Evolutionary conservation across 352 stramenopile genomes (phyloP).

Genomic region (Phytophthora pluvialis): DNA sequence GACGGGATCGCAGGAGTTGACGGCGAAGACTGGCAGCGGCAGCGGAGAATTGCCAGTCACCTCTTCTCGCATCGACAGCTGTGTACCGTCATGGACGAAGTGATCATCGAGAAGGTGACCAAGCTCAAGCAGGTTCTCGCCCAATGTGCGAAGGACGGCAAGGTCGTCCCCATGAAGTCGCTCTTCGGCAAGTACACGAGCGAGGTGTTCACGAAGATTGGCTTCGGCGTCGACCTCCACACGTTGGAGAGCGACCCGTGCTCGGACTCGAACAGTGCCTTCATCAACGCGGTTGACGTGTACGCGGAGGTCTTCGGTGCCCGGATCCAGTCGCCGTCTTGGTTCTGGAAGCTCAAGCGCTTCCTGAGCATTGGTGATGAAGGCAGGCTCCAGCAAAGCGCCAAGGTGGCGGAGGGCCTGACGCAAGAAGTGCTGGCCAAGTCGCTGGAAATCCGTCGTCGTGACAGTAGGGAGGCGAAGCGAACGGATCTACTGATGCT

Average conservation of each 20-base stretch:
- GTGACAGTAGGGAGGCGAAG: constrained; percentile 18
- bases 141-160: constrained; percentile 9
- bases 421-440: constrained; percentile 39
- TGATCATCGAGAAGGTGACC: constrained; percentile 36
- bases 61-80: constrained; percentile 63
- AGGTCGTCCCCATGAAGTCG: constrained; percentile 38
- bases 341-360: constrained; percentile 55
- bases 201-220: constrained; percentile 77
- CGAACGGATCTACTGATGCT: constrained; percentile 51
- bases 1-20: constrained; percentile 57
- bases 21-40: constrained; percentile 48
- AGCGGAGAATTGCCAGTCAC: constrained; percentile 72
- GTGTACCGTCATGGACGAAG: constrained; percentile 34
- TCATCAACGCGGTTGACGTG: constrained; percentile 34
- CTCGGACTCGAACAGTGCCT: constrained; percentile 28
- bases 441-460: constrained; percentile 29
- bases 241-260: constrained; percentile 29
- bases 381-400: constrained; percentile 18
- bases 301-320: constrained; percentile 35
- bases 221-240: constrained; percentile 57
- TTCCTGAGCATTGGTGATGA: constrained; percentile 26
- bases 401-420: constrained; percentile 35
- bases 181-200: constrained; percentile 64
- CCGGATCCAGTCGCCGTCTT: constrained; percentile 36
- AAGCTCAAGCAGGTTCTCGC: constrained; percentile 37